Evolutionary conservation across 2,329 filamentous ascomycete species (phyloP).

Genomic region (Elsinoe arachidis): DNA sequence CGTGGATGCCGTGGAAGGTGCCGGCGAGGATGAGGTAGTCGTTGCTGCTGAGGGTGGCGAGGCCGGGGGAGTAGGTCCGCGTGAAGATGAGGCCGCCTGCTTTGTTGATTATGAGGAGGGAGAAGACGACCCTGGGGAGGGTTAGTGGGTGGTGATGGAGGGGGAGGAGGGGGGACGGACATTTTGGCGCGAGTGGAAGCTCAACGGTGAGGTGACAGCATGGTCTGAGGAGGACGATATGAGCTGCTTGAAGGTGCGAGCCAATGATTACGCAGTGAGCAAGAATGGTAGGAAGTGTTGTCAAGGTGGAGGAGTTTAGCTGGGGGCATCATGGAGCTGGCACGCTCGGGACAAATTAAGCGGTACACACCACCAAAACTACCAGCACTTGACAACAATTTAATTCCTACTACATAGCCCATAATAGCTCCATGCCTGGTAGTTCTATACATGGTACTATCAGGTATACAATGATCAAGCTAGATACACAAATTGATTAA

Average conservation of each 20-base stretch:
- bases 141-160: background rate
- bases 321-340: too few relatives aligned
- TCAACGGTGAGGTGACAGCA: background rate
- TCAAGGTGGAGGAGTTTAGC: too few relatives aligned
- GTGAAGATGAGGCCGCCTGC: slow-evolving; percentile 94
- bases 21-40: slow-evolving; percentile 95
- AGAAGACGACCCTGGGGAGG: slow-evolving; percentile 80
- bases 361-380: too few relatives aligned
- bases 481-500: too few relatives aligned
- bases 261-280: too few relatives aligned
- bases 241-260: background rate
- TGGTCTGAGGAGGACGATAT: background rate
- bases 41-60: slow-evolving; percentile 85
- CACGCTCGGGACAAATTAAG: too few relatives aligned
- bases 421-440: too few relatives aligned
- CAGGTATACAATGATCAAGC: too few relatives aligned
- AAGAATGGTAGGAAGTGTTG: too few relatives aligned
- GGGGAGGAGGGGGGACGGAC: background rate
- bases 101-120: slow-evolving; percentile 97
- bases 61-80: slow-evolving; percentile 77
- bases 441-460: too few relatives aligned
- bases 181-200: background rate
- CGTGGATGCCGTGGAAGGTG: slow-evolving; percentile 81
- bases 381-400: too few relatives aligned
- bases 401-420: too few relatives aligned